Percentiles rank a stretch among this genome's conserved stretches.
phyloP scores from a whole-genome alignment of 2,329 filamentous ascomycete species.

The Botrytis paeoniae region DNA sequence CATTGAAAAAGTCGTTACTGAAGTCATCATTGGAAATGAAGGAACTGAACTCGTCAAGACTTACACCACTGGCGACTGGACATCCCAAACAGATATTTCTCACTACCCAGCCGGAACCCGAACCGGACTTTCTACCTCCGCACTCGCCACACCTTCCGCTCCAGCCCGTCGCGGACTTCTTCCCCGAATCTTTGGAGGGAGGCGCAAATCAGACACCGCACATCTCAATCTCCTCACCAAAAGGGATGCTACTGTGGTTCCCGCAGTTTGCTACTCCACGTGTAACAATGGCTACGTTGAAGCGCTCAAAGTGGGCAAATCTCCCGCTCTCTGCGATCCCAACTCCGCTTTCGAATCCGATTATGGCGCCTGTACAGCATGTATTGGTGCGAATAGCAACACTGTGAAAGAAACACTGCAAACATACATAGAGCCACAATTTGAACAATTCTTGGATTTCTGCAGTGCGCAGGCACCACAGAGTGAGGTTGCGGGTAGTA shows the following conservation, averaged over 20 bases:
- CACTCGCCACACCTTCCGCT: neutral
- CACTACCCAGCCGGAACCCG: slow-evolving; percentile 34
- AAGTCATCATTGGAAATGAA: slow-evolving; percentile 32
- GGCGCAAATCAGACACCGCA: neutral
- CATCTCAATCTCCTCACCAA: slow-evolving; percentile 34
- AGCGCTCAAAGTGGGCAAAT: slow-evolving; percentile 49
- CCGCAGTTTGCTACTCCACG: slow-evolving; percentile 48
- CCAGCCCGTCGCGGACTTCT: neutral
- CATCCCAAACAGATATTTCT: slow-evolving; percentile 49
- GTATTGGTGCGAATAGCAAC: slow-evolving; percentile 24
- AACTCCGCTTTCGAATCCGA: slow-evolving; percentile 44
- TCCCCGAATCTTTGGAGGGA: neutral
- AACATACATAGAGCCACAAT: slow-evolving; percentile 28
- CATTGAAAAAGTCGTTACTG: slow-evolving; percentile 42
- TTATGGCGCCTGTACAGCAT: slow-evolving; percentile 41
- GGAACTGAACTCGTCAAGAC: slow-evolving; percentile 39
- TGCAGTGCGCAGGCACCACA: slow-evolving; percentile 26
- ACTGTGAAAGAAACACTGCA: slow-evolving; percentile 8
- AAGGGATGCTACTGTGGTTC: slow-evolving; percentile 43
- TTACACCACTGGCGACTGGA: slow-evolving; percentile 55
- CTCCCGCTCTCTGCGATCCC: slow-evolving; percentile 43
- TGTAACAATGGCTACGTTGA: slow-evolving; percentile 53
- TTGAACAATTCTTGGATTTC: slow-evolving; percentile 31
- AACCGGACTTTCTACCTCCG: slow-evolving; percentile 12
- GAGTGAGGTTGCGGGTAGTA: slow-evolving; percentile 20